phyloP scores from a whole-genome alignment of 306 rosid genomes.

The Rubus parviflorus region DNA sequence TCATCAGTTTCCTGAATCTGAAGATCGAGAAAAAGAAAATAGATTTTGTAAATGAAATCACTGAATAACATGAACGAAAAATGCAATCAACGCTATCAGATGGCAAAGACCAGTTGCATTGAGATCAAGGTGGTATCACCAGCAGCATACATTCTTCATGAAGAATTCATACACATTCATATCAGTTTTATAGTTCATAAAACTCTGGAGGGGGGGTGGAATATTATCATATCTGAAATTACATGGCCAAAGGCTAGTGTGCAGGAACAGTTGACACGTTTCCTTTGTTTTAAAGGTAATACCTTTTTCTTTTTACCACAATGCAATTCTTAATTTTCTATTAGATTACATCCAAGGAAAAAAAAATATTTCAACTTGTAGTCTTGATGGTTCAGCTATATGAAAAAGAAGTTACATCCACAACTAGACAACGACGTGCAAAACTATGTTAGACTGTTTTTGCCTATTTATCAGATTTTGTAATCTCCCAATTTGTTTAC shows the following conservation, averaged over 20 bases:
- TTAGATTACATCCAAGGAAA: not conserved
- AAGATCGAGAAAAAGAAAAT: not conserved
- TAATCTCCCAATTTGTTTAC: not conserved
- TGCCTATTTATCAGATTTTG: not conserved
- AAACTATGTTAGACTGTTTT: not conserved
- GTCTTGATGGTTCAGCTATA: not conserved
- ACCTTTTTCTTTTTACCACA: not conserved
- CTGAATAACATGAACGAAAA: not conserved
- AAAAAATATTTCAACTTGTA: not conserved
- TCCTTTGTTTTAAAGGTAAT: not conserved
- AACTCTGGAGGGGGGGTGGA: not conserved
- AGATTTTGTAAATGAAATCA: not conserved
- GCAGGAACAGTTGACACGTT: no score
- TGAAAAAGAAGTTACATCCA: not conserved
- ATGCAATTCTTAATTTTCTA: not conserved
- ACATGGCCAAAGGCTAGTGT: not conserved
- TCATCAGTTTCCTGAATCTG: slow-evolving; percentile 81
- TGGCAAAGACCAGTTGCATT: not conserved
- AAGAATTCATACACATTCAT: not conserved
- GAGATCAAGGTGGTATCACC: not conserved
- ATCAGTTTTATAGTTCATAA: not conserved
- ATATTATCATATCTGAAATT: not conserved
- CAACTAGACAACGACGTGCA: not conserved
- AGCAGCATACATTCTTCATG: not conserved
- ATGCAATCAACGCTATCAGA: not conserved